Conservation (phyloP, 1,139 yeast genomes). For the Tardiomyces depauwii region DNA sequence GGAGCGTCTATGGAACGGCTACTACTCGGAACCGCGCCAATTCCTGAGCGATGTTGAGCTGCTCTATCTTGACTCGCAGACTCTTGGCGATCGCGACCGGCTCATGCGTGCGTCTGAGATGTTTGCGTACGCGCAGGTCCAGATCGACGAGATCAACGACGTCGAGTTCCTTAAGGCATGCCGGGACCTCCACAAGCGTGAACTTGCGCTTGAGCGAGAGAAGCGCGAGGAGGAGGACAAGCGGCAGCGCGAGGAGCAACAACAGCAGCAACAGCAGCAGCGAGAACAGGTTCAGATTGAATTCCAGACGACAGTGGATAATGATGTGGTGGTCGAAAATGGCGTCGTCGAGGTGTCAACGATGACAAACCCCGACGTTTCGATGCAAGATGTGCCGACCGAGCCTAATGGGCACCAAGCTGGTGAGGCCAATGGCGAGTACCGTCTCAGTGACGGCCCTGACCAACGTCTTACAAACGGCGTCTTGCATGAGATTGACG, state of each 20-base stretch:
- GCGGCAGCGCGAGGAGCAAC: background rate
- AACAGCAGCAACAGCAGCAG: background rate
- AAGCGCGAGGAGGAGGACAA: conserved; percentile 26
- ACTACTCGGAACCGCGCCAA: conserved; percentile 85
- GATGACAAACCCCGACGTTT: background rate
- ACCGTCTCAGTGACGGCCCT: too few species aligned
- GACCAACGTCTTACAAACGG: too few species aligned
- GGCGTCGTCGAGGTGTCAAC: background rate
- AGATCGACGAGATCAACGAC: conserved; percentile 74
- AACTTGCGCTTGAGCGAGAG: conserved; percentile 22
- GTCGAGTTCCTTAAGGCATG: conserved; percentile 71
- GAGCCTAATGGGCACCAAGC: background rate
- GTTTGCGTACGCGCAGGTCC: conserved; percentile 94
- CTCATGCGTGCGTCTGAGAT: conserved; percentile 86
- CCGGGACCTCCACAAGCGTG: conserved; percentile 61
- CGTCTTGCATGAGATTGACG: too few species aligned
- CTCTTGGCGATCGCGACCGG: conserved; percentile 74
- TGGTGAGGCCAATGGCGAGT: too few species aligned
- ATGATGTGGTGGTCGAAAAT: background rate
- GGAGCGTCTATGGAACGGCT: conserved; percentile 95
- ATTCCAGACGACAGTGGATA: background rate
- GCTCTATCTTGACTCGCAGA: conserved; percentile 70
- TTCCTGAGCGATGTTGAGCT: conserved; percentile 73
- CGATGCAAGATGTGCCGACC: background rate
- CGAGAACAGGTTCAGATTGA: too few species aligned